Base-by-base conservation (phyloP, 495 filamentous ascomycete species). In the Talaromyces trachyspermus region DNA sequence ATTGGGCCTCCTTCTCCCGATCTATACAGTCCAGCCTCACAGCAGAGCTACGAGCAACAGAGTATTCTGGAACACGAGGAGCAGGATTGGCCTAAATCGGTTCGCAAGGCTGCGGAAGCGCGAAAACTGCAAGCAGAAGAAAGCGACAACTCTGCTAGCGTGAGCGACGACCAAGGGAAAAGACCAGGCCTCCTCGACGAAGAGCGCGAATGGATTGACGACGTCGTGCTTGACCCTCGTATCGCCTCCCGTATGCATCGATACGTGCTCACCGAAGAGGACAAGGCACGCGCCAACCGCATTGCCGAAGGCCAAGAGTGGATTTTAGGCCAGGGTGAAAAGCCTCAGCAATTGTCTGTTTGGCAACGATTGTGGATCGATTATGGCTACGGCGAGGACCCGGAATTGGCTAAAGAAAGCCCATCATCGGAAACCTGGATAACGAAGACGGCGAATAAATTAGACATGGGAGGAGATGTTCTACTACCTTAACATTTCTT, bases 1-100 rank as follows among this genome's bases (percentile, higher is more conserved):
- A 69, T 56, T 55, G 58, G 11, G 60, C 66, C n/a, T 12, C 51
- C 53, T n/a, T 49, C 38, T 4, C 44, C 32, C 4, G 52, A 61
- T 32, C 26, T 53, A 38, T 35, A 48, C 17, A 46, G 62, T 47
- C n/a, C n/a, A 38, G 42, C 29, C 46, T 27, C 48, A 32, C 9
- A 49, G 49, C 48, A 57, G 44, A 42, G 30, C 35, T 75, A 74
- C 59, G 85, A 96, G 65, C 86, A 89, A 56, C 74, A 85, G 49
- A 64, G 61, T n/a, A 69, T 78, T n/a, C 74, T 96, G 14, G 66
- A 71, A 22, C 64, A 80, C 46, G 94, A 95, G 66, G 92, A 97
- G 63, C 66, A 64, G 36, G 84, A 95, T 54, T 97, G 94, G 92
- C 77, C 83, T 54, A 96, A 95, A 63, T 76, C 72, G 2, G 80